Percentiles rank a stretch among this genome's conserved stretches.
Evolutionary conservation across 2,329 filamentous ascomycete species (phyloP).

Genomic region (Aplosporella prunicola): DNA sequence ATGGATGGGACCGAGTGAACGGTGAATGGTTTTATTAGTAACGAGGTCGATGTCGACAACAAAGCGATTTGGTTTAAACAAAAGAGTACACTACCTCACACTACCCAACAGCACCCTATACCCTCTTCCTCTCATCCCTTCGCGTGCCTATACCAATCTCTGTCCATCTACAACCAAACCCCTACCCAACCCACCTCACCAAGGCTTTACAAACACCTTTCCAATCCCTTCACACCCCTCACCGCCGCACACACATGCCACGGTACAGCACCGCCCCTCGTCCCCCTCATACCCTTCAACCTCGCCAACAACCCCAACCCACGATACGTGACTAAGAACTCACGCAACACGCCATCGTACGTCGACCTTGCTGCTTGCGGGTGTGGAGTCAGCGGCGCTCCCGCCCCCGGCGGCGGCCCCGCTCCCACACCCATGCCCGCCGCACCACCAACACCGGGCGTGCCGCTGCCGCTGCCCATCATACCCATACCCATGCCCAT

Average conservation of each 20-base stretch:
- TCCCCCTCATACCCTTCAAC: slow-evolving; percentile 52
- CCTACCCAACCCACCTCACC: too few species aligned
- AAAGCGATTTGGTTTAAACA: too few species aligned
- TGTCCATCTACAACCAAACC: too few species aligned
- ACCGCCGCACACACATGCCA: slow-evolving; percentile 69
- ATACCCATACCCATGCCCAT: too few species aligned
- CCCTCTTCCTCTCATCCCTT: too few species aligned
- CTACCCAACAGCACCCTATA: too few species aligned
- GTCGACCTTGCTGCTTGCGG: slow-evolving; percentile 15
- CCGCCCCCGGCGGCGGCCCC: slow-evolving; percentile 13
- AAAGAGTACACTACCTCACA: too few species aligned
- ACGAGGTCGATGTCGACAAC: too few species aligned
- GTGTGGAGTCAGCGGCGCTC: slow-evolving; percentile 15
- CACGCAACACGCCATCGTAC: slow-evolving; percentile 55
- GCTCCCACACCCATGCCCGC: slow-evolving; percentile 1
- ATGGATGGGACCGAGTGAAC: too few species aligned
- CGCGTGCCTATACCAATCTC: too few species aligned
- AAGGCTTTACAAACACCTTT: slow-evolving; percentile 14
- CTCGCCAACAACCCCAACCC: slow-evolving; percentile 60
- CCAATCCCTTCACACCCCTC: slow-evolving; percentile 56
- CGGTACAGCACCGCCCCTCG: slow-evolving; percentile 52
- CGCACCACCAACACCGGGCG: slow-evolving; percentile 14
- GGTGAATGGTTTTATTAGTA: too few species aligned
- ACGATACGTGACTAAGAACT: slow-evolving; percentile 61
- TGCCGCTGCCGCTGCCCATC: neutral